Evolutionary conservation across 441 rosid genomes (phyloP), one percentile per base, ranked within the genome.

Genomic region (Adansonia madagascariensis): DNA sequence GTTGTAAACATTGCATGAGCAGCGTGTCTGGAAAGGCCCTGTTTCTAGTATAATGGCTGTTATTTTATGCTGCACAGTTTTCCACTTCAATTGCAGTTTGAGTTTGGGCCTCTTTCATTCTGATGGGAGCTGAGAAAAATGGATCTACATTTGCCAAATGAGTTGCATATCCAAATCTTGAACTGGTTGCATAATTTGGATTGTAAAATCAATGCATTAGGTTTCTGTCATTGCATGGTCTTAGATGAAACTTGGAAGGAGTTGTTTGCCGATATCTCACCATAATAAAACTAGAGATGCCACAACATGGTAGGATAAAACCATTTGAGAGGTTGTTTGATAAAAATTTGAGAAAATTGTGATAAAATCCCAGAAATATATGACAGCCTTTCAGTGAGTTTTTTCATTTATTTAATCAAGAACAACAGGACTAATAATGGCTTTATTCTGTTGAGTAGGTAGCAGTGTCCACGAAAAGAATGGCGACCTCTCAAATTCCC

Each of bases 401-500:
- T 59, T 66, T 69, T 61, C 44, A 73, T 15, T 55, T 65, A 10
- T 70, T 68, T n/a, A 46, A 65, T 35, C 43, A 10, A 41, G 60
- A 55, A 70, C 46, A 27, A n/a, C 8, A 35, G 22, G 63, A 60
- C 49, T 71, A 62, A 53, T 50, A 18, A 43, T 43, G 17, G 63
- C 49, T 18, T 74, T 47, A 11, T 62, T 80, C 79, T 15, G 66
- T 64, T 57, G 31, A 27, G 12, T 63, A 95, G 99, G 98, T 95
- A 46, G 92, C 98, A 41, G 93, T 89, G 77, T 94, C 99, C 52
- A 95, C 98, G 0, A 94, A 89, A 85, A 89, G 97, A 80, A 76
- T 94, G 67, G 92, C 97, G 64, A 94, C 98, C 59, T 87, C 95
- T 0, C 97, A 91, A 85, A 87, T 94, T 76, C 98, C 98, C 1